Conservation (phyloP, 192 early-diverging fungal species). For the Linnemannia exigua region DNA sequence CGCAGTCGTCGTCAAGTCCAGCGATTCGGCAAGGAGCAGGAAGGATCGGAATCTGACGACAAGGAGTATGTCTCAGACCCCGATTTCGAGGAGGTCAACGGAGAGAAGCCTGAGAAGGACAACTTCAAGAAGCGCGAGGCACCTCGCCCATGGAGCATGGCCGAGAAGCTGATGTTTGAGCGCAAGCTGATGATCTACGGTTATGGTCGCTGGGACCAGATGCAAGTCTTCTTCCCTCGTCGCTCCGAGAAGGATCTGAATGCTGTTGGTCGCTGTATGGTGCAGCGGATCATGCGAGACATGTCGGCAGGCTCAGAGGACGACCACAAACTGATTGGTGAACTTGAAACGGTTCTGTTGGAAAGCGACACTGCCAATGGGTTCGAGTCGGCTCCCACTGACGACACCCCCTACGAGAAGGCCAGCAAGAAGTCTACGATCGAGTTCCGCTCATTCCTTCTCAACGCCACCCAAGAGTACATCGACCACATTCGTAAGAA, state of each 20-base stretch:
- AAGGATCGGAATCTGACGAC: slow-evolving; percentile 62
- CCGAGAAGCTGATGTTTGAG: slow-evolving; percentile 70
- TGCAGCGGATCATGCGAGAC: slow-evolving; percentile 63
- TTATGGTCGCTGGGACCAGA: slow-evolving; percentile 74
- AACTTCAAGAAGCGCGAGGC: slow-evolving; percentile 60
- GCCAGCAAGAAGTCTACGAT: slow-evolving; percentile 76
- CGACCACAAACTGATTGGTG: slow-evolving; percentile 71
- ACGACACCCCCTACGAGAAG: slow-evolving; percentile 71
- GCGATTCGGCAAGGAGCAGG: slow-evolving; percentile 59
- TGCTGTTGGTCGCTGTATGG: slow-evolving; percentile 67
- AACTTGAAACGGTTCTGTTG: slow-evolving; percentile 69
- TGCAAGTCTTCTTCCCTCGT: slow-evolving; percentile 69
- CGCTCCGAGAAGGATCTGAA: slow-evolving; percentile 71
- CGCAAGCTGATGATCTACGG: slow-evolving; percentile 76
- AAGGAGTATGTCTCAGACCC: slow-evolving; percentile 64
- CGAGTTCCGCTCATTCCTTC: slow-evolving; percentile 78
- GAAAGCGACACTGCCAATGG: slow-evolving; percentile 60
- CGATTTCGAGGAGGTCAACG: slow-evolving; percentile 59
- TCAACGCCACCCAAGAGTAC: slow-evolving; percentile 81
- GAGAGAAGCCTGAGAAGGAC: slow-evolving; percentile 40
- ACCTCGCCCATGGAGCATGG: slow-evolving; percentile 64
- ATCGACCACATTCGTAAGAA: slow-evolving; percentile 79
- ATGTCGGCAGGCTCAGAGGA: slow-evolving; percentile 66
- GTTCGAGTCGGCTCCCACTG: slow-evolving; percentile 36
- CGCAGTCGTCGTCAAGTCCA: slow-evolving; percentile 75